Conservation (phyloP, 805 yeast species). For the Suhomyces sp. region DNA sequence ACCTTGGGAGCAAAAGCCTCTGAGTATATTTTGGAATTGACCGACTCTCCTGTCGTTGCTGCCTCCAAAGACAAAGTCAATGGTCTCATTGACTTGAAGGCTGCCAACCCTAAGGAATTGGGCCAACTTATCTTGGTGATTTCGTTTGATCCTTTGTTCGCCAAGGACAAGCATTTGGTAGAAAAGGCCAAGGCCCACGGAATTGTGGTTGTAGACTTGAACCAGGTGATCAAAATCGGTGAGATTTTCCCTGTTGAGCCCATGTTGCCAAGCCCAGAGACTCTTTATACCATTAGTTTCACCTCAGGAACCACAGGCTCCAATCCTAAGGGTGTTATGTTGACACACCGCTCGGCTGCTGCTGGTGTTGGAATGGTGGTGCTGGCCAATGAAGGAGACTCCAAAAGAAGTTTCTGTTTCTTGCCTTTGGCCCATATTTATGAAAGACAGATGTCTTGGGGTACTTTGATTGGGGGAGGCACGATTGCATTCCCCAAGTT, state of each 20-base stretch:
- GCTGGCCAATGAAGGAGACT: conserved; percentile 6
- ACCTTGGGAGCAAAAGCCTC: conserved; percentile 38
- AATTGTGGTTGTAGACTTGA: conserved; percentile 19
- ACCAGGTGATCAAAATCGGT: conserved; percentile 21
- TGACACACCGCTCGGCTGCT: conserved; percentile 18
- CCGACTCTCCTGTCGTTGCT: conserved; percentile 46
- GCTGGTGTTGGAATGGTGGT: conserved; percentile 15
- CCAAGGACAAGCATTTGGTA: conserved; percentile 58
- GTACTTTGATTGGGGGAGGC: conserved; percentile 23
- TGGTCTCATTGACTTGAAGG: conserved; percentile 45
- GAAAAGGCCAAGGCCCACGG: conserved; percentile 12
- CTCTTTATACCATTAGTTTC: conserved; percentile 23
- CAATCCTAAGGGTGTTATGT: conserved; percentile 23
- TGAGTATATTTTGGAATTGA: conserved; percentile 29
- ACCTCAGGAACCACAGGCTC: conserved; percentile 30
- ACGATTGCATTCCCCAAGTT: conserved; percentile 22
- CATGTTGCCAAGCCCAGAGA: conserved; percentile 15
- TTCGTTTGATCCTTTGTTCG: conserved; percentile 48
- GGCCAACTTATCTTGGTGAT: conserved; percentile 49
- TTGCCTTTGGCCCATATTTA: conserved; percentile 39
- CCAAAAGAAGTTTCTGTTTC: conserved; percentile 17
- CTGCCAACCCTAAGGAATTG: conserved; percentile 28
- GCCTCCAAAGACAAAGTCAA: conserved; percentile 51
- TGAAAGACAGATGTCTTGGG: conserved; percentile 27
- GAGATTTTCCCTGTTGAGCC: conserved; percentile 17